Base-by-base conservation (phyloP, 2,329 filamentous ascomycete genomes). In the Venturia carpophila region DNA sequence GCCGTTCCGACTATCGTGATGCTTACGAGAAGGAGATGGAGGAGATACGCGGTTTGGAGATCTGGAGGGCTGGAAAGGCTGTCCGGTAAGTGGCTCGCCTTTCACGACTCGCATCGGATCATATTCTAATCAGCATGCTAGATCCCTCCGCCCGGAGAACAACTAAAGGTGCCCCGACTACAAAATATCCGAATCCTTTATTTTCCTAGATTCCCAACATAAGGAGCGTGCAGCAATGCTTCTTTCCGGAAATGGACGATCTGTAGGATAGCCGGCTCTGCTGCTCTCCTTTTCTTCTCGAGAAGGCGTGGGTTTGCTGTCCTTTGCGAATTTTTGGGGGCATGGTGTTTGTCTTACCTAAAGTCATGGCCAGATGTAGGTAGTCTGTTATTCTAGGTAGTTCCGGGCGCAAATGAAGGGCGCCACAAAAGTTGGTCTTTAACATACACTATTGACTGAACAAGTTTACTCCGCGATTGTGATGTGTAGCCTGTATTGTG, bases 1-100 rank as follows among this genome's bases (percentile, higher is more conserved):
- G 89, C 77, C 91, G 95, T 81, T 82, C 86, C 72, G 92, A 99
- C 82, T 99, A 99, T 88, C 89, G 94, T 74, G 84, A 96, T 84
- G 92, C 90, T 82, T 99, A 92, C 80, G 92, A 97, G 87, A 86
- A 91, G 76, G 94, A 99, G 89, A 90, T 99, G 87, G 84, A 96
- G 83, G 94, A 97, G 84, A 97, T 99, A 83, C 90, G 93, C 75
- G 86, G 92, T 76, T 83, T 99, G 75, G 94, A 99, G 87, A 99
- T 99, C 87, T 99, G 94, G 94, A 87, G 90, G 76, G 94, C 94
- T 70, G 94, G 94, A 79, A 97, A 97, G 88, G 91, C 94, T 73
- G 94, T 99, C 74, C 89, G 93, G 71, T 72, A 61, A 45, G 64
- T 49, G 15, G 15, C 11, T 34, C 24, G 9, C 24, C 19, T 9